These are phyloP conservation scores for Lonicera japonica DNA, from an alignment of 129 eudicot genomes.

Conservation along the genomic window DNA sequence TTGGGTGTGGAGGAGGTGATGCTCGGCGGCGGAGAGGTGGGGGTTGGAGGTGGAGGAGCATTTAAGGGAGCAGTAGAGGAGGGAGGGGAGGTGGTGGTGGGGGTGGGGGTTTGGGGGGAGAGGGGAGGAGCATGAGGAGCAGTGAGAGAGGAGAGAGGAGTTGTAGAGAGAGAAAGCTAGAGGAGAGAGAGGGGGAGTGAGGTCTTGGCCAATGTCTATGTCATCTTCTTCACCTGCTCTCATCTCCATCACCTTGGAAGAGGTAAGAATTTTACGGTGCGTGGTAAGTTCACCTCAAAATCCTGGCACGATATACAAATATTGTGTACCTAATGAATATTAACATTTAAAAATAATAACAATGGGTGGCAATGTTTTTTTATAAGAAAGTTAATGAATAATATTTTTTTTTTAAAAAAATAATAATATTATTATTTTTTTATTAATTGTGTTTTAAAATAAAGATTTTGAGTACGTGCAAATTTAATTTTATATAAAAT, in stretches of 20 bases:
- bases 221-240: slow-evolving; percentile 28
- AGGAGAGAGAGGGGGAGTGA: slow-evolving; percentile 52
- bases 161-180: slow-evolving; percentile 34
- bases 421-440: too few relatives aligned
- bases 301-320: too few relatives aligned
- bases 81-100: not conserved
- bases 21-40: slow-evolving; percentile 36
- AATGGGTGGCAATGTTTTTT: too few relatives aligned
- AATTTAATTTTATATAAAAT: too few relatives aligned
- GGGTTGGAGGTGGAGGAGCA: slow-evolving; percentile 38
- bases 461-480: too few relatives aligned
- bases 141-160: slow-evolving; percentile 33
- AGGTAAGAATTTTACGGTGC: too few relatives aligned
- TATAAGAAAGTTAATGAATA: too few relatives aligned
- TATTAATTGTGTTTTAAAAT: too few relatives aligned
- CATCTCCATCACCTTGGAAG: slow-evolving; percentile 47
- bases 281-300: too few relatives aligned
- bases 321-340: too few relatives aligned
- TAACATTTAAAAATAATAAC: too few relatives aligned
- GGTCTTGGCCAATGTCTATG: slow-evolving; percentile 27
- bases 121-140: slow-evolving; percentile 52
- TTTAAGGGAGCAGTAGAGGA: slow-evolving; percentile 36
- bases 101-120: slow-evolving; percentile 14
- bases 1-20: slow-evolving; percentile 30
- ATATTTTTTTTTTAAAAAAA: too few relatives aligned